phyloP scores from a whole-genome alignment of 768 basidiomycete species.

The Lyophyllum semitale region DNA sequence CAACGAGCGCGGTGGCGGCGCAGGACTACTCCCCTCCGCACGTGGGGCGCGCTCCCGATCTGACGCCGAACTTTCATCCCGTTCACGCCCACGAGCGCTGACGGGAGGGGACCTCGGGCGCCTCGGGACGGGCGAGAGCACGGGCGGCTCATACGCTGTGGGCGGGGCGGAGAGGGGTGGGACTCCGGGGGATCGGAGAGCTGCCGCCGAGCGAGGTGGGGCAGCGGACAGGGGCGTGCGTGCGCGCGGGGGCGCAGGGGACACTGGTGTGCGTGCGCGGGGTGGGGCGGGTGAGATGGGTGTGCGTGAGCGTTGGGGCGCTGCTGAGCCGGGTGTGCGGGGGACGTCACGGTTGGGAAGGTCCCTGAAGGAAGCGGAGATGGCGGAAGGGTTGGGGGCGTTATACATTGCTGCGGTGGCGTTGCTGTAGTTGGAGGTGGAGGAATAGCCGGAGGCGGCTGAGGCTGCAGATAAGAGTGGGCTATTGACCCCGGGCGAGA shows the following conservation, averaged over 20 bases:
- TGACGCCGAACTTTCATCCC: conserved; percentile 17
- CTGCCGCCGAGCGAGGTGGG: conserved; percentile 14
- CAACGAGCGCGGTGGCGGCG: conserved; percentile 64
- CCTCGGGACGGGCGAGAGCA: conserved; percentile 35
- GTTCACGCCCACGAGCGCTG: conserved; percentile 21
- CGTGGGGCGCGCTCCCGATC: conserved; percentile 30
- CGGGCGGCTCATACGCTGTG: conserved; percentile 17
- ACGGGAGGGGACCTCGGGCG: conserved; percentile 32
- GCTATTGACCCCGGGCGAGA: conserved; percentile 17
- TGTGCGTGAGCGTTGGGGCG: conserved; percentile 12
- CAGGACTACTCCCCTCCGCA: conserved; percentile 41
- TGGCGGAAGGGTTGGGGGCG: conserved; percentile 12
- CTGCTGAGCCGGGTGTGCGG: conserved; percentile 14
- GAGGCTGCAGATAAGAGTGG: conserved; percentile 19
- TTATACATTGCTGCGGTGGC: conserved; percentile 12
- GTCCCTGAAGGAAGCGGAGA: conserved; percentile 14
- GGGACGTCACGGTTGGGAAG: conserved; percentile 1
- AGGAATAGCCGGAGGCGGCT: conserved; percentile 17
- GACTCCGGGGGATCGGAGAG: conserved; percentile 16
- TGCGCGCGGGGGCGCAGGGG: conserved; percentile 16
- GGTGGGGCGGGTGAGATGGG: conserved; percentile 44
- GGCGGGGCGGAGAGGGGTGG: conserved; percentile 23
- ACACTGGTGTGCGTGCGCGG: conserved; percentile 57
- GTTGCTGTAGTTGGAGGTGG: conserved; percentile 10
- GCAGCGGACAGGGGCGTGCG: conserved; percentile 19